Evolutionary conservation across 108 stramenopile species (phyloP), one percentile per base, ranked within the genome.

Genomic region (Chaetoceros muelleri): DNA sequence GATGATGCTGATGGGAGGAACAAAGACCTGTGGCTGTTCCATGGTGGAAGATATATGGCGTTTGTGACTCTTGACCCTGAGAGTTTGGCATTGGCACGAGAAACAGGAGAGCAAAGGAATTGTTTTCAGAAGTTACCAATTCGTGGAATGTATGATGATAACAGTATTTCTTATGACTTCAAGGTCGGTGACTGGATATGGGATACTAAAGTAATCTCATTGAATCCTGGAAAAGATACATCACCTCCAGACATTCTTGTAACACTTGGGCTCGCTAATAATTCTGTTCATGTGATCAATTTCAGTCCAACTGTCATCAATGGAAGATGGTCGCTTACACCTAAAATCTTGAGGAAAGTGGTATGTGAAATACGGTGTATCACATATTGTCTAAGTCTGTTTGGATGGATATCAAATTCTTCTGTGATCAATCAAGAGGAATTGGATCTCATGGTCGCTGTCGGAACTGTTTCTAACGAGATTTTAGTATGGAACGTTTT

Each of bases 401-500:
- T 53, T 47, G 62, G 53, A 27, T 66, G 56, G 58, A 29, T 51
- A 49, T 27, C 16, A 48, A 57, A 46, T 44, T 28, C 48, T 30
- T 56, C 3, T 53, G 22, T 48, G 27, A 55, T 30, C 66, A 53
- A 30, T 30, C 44, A 24, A 16, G 34, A 31, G 19, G 23, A 55
- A 21, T 16, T 10, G 1, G 53, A 52, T 26, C 17, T 71, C 21
- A n/a, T 46, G 2, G 62, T 69, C 13, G 72, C 65, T 24, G 64
- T 68, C 19, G 76, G 84, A 3, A 86, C 84, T 44, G 73, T 80
- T 24, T 86, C 73, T 61, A 71, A 77, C 28, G 72, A 73, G 52
- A 62, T 77, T 59, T 26, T 73, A 3, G 63, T 77, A 18, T 77
- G 76, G 76, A 60, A 54, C 25, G 61, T 52, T 30, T 52, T 66